A percentile compares a stretch with the other conserved stretches of the same genome.
These are phyloP conservation scores for Phytopythium mirpurense DNA, from an alignment of 352 stramenopile genomes.

Conservation along the genomic window DNA sequence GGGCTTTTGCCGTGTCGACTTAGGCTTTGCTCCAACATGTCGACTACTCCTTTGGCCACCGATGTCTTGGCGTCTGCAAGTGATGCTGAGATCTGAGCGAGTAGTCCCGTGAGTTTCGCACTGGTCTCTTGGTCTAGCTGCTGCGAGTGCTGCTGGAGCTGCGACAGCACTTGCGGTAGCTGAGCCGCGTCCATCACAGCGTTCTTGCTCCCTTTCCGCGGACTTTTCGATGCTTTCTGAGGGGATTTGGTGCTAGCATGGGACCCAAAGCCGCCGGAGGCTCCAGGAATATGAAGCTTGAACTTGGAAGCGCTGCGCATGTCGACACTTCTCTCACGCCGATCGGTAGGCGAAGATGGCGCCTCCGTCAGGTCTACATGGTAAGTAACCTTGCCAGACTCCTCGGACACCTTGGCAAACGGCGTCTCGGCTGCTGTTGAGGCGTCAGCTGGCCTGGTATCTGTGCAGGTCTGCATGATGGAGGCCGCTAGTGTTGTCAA, in stretches of 20 bases:
- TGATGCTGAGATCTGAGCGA: slow-evolving; percentile 17
- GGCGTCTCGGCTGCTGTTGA: background rate
- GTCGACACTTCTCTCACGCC: background rate
- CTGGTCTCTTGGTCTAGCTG: slow-evolving; percentile 21
- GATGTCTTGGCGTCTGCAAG: slow-evolving; percentile 16
- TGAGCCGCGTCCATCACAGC: background rate
- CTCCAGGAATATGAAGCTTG: background rate
- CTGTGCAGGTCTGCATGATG: background rate
- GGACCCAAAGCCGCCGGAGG: background rate
- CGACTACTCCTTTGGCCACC: slow-evolving; percentile 13
- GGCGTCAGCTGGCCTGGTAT: background rate
- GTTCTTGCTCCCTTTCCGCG: background rate
- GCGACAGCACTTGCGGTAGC: slow-evolving; percentile 17
- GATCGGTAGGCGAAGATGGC: background rate
- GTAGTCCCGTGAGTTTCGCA: slow-evolving; percentile 16
- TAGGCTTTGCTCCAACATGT: slow-evolving; percentile 20
- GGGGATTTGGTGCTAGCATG: background rate
- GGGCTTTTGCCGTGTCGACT: slow-evolving; percentile 1
- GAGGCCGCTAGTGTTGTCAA: background rate
- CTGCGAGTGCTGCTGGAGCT: slow-evolving; percentile 22
- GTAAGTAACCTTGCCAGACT: background rate
- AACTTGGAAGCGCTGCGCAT: slow-evolving; percentile 2
- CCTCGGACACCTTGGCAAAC: background rate
- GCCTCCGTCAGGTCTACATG: slow-evolving; percentile 1
- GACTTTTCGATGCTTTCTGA: background rate